Conservation (phyloP, 148 eudicot genomes). For the Camellia granthamiana region DNA sequence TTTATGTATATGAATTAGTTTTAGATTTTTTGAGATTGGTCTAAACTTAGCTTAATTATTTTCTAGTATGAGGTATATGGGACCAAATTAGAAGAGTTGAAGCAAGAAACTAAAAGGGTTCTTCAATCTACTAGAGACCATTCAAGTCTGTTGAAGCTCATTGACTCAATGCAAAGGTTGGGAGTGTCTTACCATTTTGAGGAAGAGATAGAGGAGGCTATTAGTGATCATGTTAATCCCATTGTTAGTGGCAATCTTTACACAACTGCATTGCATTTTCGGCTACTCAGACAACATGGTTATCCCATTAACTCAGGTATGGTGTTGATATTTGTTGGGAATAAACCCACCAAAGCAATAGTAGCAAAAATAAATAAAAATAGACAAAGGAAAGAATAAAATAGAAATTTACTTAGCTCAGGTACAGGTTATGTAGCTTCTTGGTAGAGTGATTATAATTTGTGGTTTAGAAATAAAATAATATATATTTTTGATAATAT, state of each 20-base stretch:
- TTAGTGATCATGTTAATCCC: background rate
- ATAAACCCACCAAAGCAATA: too few relatives aligned
- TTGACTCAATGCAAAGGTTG: constrained; percentile 12
- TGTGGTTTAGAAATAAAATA: too few relatives aligned
- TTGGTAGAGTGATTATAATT: too few relatives aligned
- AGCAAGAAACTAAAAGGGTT: constrained; percentile 1
- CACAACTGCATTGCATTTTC: constrained; percentile 1
- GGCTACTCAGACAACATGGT: constrained; percentile 3
- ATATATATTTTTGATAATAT: too few relatives aligned
- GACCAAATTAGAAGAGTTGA: background rate
- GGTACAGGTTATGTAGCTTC: too few relatives aligned
- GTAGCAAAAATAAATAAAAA: too few relatives aligned
- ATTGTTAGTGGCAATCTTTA: background rate
- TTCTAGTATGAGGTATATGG: constrained; percentile 10
- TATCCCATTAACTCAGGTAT: background rate
- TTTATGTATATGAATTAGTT: too few relatives aligned
- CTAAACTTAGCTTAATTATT: background rate
- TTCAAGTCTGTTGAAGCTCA: background rate
- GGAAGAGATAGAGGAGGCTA: constrained; percentile 6
- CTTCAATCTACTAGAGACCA: background rate
- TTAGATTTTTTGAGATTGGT: too few relatives aligned
- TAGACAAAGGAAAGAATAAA: too few relatives aligned
- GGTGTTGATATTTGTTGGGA: too few relatives aligned
- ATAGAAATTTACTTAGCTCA: too few relatives aligned
- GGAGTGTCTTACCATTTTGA: constrained; percentile 14